A percentile compares a stretch with the other conserved stretches of the same genome.
These are phyloP conservation scores for Sclerotinia subarctica DNA, from an alignment of 2,329 filamentous ascomycete genomes.

Conservation along the genomic window DNA sequence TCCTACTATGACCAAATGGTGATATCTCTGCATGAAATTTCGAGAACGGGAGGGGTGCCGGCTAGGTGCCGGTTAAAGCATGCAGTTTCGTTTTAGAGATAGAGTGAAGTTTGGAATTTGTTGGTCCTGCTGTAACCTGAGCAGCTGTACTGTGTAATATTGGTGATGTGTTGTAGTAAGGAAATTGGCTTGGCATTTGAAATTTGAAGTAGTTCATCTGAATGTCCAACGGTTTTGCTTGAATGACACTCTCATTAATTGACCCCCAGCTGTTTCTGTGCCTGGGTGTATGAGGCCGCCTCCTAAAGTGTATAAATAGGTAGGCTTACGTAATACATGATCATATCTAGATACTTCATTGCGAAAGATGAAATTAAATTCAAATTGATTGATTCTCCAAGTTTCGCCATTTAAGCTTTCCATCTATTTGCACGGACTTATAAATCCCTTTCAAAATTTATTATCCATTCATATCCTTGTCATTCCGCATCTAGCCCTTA, in stretches of 20 bases:
- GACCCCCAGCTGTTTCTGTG: background rate
- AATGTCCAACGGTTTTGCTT: too few relatives aligned
- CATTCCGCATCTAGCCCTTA: conserved; percentile 9
- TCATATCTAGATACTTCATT: too few relatives aligned
- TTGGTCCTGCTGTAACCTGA: background rate
- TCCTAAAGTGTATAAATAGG: too few relatives aligned
- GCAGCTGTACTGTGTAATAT: background rate
- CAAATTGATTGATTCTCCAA: too few relatives aligned
- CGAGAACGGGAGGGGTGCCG: background rate
- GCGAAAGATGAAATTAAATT: too few relatives aligned
- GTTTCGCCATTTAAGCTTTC: background rate
- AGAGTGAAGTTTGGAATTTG: background rate
- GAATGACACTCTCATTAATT: too few relatives aligned
- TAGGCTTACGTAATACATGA: too few relatives aligned
- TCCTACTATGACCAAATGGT: background rate
- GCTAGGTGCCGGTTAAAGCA: background rate
- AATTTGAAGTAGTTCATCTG: background rate
- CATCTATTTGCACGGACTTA: background rate
- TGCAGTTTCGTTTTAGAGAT: background rate
- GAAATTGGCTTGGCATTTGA: background rate
- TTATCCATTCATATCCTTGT: background rate
- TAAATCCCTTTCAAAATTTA: background rate
- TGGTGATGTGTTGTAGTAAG: background rate
- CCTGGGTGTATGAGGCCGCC: too few relatives aligned
- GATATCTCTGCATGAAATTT: conserved; percentile 4